Evolutionary conservation across 2,329 filamentous ascomycete genomes (phyloP).

Genomic region (Graphilbum sp.): DNA sequence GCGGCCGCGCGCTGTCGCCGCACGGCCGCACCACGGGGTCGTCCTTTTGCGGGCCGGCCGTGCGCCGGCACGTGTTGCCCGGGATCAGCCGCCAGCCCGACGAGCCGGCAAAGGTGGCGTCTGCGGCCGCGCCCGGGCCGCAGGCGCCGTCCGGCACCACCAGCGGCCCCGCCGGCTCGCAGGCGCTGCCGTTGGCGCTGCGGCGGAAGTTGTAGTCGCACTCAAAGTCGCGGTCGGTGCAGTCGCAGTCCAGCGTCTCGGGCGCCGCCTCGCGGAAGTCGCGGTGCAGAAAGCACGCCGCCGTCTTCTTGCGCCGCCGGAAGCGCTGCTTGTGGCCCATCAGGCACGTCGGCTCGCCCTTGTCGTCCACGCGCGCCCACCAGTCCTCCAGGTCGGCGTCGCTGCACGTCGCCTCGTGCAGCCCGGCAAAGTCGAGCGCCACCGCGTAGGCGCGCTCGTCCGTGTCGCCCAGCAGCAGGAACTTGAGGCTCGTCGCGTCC

Average conservation of each 20-base stretch:
- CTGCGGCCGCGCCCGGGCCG: constrained; percentile 36
- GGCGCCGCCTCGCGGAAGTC: constrained; percentile 67
- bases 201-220: constrained; percentile 85
- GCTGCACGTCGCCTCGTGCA: constrained; percentile 67
- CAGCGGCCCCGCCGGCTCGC: constrained; percentile 46
- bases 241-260: constrained; percentile 60
- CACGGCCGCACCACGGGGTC: constrained; percentile 62
- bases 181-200: constrained; percentile 49
- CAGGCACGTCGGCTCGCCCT: constrained; percentile 70
- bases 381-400: constrained; percentile 73
- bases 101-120: constrained; percentile 64
- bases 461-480: constrained; percentile 54
- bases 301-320: constrained; percentile 67
- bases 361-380: constrained; percentile 65
- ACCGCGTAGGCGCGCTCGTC: constrained; percentile 47
- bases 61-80: constrained; percentile 54
- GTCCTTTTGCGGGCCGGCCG: constrained; percentile 47
- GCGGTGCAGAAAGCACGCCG: constrained; percentile 75
- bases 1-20: constrained; percentile 36
- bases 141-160: constrained; percentile 57
- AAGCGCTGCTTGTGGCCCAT: constrained; percentile 95
- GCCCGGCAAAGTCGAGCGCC: constrained; percentile 65
- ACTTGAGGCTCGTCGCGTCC: constrained; percentile 86
- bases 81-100: constrained; percentile 90
- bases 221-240: constrained; percentile 74